Conservation (phyloP, 2,329 filamentous ascomycete genomes). For the Colletotrichum falcatum region DNA sequence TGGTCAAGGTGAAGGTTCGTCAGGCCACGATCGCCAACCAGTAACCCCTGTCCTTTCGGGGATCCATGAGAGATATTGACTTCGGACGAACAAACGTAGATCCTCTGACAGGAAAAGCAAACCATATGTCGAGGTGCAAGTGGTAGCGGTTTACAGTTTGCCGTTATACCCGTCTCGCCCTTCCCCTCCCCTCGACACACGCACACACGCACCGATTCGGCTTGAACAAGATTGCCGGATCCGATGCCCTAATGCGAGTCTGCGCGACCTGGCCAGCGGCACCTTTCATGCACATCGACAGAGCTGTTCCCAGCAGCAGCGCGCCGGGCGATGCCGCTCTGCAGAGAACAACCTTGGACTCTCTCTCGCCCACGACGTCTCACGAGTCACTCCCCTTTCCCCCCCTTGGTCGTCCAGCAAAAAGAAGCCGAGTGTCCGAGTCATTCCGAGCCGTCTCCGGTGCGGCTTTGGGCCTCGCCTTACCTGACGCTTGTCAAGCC, state of each 20-base stretch:
- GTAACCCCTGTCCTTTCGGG: neutral
- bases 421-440: constrained; percentile 1
- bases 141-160: neutral
- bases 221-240: neutral
- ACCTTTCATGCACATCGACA: too few species aligned
- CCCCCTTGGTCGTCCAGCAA: neutral
- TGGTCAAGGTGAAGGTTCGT: neutral
- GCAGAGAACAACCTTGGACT: neutral
- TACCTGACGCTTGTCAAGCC: constrained; percentile 22
- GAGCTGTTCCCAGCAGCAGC: too few species aligned
- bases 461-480: neutral
- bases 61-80: neutral
- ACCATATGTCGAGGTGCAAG: neutral
- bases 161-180: neutral
- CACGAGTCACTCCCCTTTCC: neutral
- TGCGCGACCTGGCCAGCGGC: too few species aligned
- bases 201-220: too few species aligned
- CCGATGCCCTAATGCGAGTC: neutral
- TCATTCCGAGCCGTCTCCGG: neutral
- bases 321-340: too few species aligned
- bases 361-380: neutral
- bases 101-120: neutral
- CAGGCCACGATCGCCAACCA: neutral
- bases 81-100: neutral
- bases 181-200: neutral